Base-by-base conservation (phyloP, 2,329 filamentous ascomycete species). In the Exophiala dermatitidis region DNA sequence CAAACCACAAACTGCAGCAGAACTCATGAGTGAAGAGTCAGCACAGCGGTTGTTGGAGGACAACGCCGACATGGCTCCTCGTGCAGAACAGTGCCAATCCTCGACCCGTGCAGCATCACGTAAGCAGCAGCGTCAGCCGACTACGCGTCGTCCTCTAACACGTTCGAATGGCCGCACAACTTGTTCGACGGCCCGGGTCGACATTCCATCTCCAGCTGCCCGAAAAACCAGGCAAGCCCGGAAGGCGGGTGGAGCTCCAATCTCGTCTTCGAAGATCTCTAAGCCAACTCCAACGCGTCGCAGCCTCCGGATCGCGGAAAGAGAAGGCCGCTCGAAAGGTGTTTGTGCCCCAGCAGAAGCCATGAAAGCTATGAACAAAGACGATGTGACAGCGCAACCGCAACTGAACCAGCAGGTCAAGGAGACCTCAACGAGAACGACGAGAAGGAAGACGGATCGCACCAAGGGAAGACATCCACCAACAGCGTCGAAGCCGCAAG, bases 151-250 rank as follows among this genome's bases (percentile, higher is more conserved):
- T 26, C 19, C 10, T 34, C 34, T 30, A 3, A 52, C 31, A 45
- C 32, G 49, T 52, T 52, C 29, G 30, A 30, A 47, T n/a, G 19
- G 26, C 45, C 69, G 0, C 82, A 83, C 63, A 69, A 67, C 58
- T 62, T 54, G 48, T 78, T 80, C 1, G 63, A 75, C 1, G 30
- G 74, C 12, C 80, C 83, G 76, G 55, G 42, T 41, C 42, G 44
- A 52, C 33, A 28, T 52, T 32, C 7, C 49, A 6, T 46, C 44
- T 34, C 31, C 44, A 19, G 44, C 12, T 36, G 12, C 44, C 44
- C 9, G 34, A 19, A 52, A 40, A 41, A 36, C 40, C 29, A 19
- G 32, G 36, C 49, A 3, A 52, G 29, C 26, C 29, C 41, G 29
- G 29, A 12, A 36, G 33, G 36, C 41, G 32, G 28, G 32, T 52